Base-by-base conservation (phyloP, 148 eudicot species). In the Camellia lanceoleosa region DNA sequence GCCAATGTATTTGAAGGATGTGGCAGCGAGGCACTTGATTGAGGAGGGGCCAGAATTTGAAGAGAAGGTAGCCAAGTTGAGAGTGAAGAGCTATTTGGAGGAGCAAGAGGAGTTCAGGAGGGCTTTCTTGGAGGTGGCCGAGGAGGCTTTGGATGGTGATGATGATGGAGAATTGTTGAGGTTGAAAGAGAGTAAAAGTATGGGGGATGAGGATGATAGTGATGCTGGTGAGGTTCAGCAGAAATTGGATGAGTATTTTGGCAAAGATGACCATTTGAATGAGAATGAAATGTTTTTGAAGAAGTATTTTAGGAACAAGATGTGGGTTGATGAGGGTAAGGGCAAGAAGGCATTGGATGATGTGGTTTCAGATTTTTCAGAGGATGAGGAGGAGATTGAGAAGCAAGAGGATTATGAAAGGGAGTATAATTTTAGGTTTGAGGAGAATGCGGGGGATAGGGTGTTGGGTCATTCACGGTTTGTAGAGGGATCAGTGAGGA, bases 361-460 rank as follows among this genome's bases (percentile, higher is more conserved):
- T 46, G 93, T 75, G 13, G 88, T 80, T 5, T 52, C 84, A 19
- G 92, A 9, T 69, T 61, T 90, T 52, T 92, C 87, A 1, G 99
- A 93, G 23, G 99, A 95, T 51, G 99, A 95, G 78, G 91, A 88
- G 52, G 94, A 77, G 81, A 77, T 95, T 43, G 92, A 86, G 85
- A 89, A 82, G 80, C 97, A 93, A 77, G 97, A 93, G 83, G 97
- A 92, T 72, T 93, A 89, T 55, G 99, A 96, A 87, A 92, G 92
- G 76, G 91, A 78, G 66, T 96, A 11, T 75, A 96, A 94, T 65
- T 96, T 96, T 71, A 86, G 99, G 84, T 88, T 76, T 73, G 93
- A 94, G 88, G 99, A 96, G 89, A 82, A 84, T 84, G 85, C 83
- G 0, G 92, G 91, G 44, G 99, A 96, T 79, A 79, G 98, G 77